Conservation (phyloP, 192 early-diverging fungal species). For the Entomortierella parvispora region DNA sequence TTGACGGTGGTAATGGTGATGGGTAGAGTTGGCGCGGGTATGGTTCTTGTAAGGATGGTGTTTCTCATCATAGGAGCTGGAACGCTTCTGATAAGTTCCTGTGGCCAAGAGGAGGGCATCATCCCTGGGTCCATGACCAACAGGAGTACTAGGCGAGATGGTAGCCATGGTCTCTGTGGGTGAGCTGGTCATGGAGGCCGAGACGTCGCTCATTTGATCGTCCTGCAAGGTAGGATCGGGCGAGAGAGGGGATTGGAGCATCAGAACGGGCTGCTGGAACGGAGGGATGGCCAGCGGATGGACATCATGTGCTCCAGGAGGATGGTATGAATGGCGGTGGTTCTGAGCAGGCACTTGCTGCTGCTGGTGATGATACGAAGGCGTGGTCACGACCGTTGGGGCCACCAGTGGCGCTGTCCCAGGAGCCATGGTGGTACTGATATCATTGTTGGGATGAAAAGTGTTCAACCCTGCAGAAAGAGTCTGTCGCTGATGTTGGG, state of each 20-base stretch:
- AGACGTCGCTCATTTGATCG: conserved; percentile 44
- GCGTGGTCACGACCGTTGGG: conserved; percentile 6
- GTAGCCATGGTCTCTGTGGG: conserved; percentile 47
- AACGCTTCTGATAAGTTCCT: conserved; percentile 7
- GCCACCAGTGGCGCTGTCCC: neutral
- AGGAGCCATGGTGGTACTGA: conserved; percentile 28
- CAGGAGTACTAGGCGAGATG: conserved; percentile 38
- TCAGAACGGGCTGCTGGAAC: neutral
- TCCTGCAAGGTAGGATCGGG: conserved; percentile 3
- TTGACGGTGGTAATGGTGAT: neutral
- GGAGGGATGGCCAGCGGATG: conserved; percentile 6
- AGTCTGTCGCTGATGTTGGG: conserved; percentile 3
- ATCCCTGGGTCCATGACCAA: conserved; percentile 13
- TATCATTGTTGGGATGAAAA: conserved; percentile 39
- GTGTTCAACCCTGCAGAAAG: conserved; percentile 23
- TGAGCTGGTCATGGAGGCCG: conserved; percentile 25
- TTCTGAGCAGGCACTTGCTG: conserved; percentile 8
- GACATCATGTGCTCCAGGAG: conserved; percentile 12
- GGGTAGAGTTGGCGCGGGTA: conserved; percentile 9
- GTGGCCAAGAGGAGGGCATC: conserved; percentile 4
- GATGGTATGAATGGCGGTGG: conserved; percentile 43
- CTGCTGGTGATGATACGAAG: neutral
- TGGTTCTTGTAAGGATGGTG: conserved; percentile 37
- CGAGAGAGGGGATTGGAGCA: neutral
- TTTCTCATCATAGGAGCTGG: conserved; percentile 19